Conservation (phyloP, 768 basidiomycete species). For the Leccinum subtestaceum region DNA sequence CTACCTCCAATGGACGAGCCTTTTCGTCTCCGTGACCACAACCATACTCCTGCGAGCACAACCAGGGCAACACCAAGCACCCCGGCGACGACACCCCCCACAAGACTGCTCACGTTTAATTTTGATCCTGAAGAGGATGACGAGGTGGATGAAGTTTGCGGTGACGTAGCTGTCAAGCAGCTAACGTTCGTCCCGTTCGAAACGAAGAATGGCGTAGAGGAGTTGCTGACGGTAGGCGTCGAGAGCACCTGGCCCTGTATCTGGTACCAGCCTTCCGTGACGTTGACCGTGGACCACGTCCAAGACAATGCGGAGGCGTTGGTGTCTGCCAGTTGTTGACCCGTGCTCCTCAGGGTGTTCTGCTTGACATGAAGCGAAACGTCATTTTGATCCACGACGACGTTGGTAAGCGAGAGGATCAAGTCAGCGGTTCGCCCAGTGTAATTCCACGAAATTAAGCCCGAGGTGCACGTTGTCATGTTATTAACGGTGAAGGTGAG, state of each 20-base stretch:
- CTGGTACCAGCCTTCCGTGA: constrained; percentile 50
- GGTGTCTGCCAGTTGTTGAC: constrained; percentile 28
- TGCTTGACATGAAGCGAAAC: constrained; percentile 7
- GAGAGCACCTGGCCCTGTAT: constrained; percentile 23
- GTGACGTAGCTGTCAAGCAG: constrained; percentile 28
- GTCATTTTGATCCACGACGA: constrained; percentile 30
- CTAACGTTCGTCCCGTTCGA: constrained; percentile 35
- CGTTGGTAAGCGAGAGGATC: constrained; percentile 40
- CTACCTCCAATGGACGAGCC: constrained; percentile 25
- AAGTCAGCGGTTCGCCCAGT: constrained; percentile 30
- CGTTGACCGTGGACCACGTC: constrained; percentile 45
- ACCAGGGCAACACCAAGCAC: constrained; percentile 35
- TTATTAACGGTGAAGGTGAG: constrained; percentile 28
- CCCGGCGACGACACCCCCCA: constrained; percentile 52
- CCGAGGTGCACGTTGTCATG: constrained; percentile 36
- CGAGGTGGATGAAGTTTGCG: constrained; percentile 14
- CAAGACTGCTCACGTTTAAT: constrained; percentile 43
- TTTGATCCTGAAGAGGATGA: constrained; percentile 24
- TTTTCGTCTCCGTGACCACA: constrained; percentile 26
- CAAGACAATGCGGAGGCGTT: constrained; percentile 28
- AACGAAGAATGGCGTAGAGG: constrained; percentile 37
- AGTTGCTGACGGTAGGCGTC: neutral
- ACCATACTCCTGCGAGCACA: constrained; percentile 31
- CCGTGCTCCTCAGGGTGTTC: neutral
- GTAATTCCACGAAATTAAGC: constrained; percentile 41